Evolutionary conservation across 257 asterid genomes (phyloP), one percentile per base, ranked within the genome.

Genomic region (Anisodus acutangulus): DNA sequence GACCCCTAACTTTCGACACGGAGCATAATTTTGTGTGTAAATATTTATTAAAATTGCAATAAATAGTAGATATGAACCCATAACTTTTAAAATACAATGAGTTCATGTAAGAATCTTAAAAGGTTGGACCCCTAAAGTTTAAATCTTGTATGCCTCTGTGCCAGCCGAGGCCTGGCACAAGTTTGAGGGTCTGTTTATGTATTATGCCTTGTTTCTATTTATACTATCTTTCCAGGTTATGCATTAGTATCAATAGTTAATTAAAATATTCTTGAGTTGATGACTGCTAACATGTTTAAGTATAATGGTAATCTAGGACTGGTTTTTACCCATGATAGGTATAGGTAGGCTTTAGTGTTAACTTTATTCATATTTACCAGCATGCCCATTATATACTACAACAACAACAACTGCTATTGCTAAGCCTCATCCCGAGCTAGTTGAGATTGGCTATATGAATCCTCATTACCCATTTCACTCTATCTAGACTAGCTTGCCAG

Each of bases 401-500:
- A 39, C 16, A 16, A 16, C 12, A 37, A 68, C 51, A 6, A 15
- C 76, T 59, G 4, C 64, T 59, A 16, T 22, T 58, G 64, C 9
- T 64, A 66, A 68, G 53, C 12, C 26, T 37, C 3, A 68, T 39
- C 78, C 1, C 3, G 22, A 76, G 63, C 81, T 76, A 76, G 81
- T 26, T 76, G 63, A 63, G 81, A 51, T 76, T 43, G 22, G 47
- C 22, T 26, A 26, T 53, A 51, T 1, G 2, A 13, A 51, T 26
- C 47, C 64, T 76, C n/a, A 72, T 6, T 51, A 26, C 13, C 45
- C 63, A 76, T 22, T 76, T 51, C 45, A 49, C 9, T 22, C 59
- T 68, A 15, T 8, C 51, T 76, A 76, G 63, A 49, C 12, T 60
- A 76, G 62, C 35, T 60, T 74, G 60, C 80, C 8, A 49, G 80